A percentile compares a stretch with the other conserved stretches of the same genome.
Evolutionary conservation across 768 basidiomycete species (phyloP).

Genomic region (Leccinum imitatum): DNA sequence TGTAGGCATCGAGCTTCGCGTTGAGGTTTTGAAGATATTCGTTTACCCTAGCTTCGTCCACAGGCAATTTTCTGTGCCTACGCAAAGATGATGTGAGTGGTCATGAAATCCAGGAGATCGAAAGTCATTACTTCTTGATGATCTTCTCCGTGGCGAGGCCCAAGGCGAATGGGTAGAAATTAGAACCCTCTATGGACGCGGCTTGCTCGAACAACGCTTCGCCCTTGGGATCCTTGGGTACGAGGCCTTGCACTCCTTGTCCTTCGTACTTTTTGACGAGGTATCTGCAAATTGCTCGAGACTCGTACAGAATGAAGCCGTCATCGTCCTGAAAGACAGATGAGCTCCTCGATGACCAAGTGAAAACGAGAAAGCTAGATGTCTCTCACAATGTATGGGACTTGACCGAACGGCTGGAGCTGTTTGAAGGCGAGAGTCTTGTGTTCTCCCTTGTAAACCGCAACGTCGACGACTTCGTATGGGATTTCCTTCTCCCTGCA

Average conservation of each 20-base stretch:
- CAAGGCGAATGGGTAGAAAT: constrained; percentile 51
- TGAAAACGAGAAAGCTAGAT: neutral
- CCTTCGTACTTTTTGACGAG: constrained; percentile 28
- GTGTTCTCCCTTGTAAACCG: constrained; percentile 12
- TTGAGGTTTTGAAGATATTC: constrained; percentile 28
- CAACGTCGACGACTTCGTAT: constrained; percentile 34
- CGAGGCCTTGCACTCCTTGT: constrained; percentile 22
- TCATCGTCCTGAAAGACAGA: neutral
- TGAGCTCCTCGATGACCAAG: neutral
- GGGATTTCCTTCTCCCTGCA: constrained; percentile 40
- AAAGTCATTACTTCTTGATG: constrained; percentile 47
- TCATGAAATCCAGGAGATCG: neutral
- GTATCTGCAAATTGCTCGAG: constrained; percentile 18
- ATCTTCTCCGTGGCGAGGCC: constrained; percentile 47
- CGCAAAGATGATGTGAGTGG: constrained; percentile 5
- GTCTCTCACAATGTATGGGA: constrained; percentile 11
- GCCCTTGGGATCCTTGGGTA: constrained; percentile 14
- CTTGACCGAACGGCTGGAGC: constrained; percentile 11
- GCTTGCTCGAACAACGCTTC: constrained; percentile 24
- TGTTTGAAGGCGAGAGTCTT: constrained; percentile 10
- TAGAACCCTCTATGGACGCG: constrained; percentile 16
- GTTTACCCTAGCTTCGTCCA: constrained; percentile 26
- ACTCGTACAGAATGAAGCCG: neutral
- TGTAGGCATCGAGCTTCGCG: constrained; percentile 49
- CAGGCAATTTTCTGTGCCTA: constrained; percentile 9